Percentiles rank a stretch among this genome's conserved stretches.
phyloP scores from a whole-genome alignment of 2,329 filamentous ascomycete genomes.

The Xylariaceae sp. region DNA sequence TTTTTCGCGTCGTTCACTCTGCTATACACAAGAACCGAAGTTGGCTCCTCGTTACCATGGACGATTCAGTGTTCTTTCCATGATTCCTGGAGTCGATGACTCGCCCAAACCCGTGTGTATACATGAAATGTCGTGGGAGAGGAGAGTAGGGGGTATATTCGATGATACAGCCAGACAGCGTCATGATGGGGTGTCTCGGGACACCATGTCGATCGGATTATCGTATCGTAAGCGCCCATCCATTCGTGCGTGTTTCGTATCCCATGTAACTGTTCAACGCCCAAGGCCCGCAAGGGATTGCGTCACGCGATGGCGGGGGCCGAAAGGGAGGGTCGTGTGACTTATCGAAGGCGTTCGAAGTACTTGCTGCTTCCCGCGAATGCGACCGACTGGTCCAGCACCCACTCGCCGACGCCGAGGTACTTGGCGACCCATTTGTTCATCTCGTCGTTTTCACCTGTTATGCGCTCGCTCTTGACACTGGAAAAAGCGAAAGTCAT shows the following conservation, averaged over 20 bases:
- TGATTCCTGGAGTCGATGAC: background rate
- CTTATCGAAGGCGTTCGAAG: constrained; percentile 82
- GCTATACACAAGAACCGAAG: background rate
- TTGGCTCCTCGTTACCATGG: constrained; percentile 3
- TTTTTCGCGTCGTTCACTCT: too few species aligned
- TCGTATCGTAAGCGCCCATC: constrained; percentile 9
- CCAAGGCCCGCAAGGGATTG: background rate
- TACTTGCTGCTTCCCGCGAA: constrained; percentile 82
- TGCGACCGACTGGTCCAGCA: constrained; percentile 95
- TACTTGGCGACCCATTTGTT: constrained; percentile 91
- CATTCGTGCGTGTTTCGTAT: constrained; percentile 3
- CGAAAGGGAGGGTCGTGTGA: background rate
- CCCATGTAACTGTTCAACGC: background rate
- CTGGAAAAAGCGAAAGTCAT: constrained; percentile 51
- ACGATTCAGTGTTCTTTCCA: background rate
- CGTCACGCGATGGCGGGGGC: background rate
- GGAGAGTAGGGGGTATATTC: background rate
- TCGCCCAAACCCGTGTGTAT: background rate
- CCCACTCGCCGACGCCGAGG: constrained; percentile 90
- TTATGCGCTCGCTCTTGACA: constrained; percentile 79
- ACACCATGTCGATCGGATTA: constrained; percentile 8
- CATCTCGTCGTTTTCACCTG: constrained; percentile 75
- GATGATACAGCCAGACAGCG: background rate
- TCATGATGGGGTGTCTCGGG: background rate
- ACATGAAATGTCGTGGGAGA: constrained; percentile 3